Evolutionary conservation across 768 basidiomycete species (phyloP), one percentile per base, ranked within the genome.

Genomic region (Hypholoma sublateritium): DNA sequence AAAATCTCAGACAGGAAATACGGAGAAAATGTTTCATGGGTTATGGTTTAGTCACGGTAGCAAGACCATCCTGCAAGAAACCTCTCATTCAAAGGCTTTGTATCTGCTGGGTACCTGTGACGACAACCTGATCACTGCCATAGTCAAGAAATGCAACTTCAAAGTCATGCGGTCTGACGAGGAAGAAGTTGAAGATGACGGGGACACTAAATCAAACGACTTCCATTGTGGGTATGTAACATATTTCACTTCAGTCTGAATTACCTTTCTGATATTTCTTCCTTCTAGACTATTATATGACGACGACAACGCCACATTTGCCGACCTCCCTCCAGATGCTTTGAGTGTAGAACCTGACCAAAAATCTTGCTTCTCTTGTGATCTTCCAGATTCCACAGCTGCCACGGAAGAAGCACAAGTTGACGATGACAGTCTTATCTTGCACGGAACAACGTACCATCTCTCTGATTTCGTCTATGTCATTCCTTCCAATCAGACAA

Each of bases 11-110:
- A 67, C 62, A 25, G 63, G 43, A 22, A 69, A 61, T 9, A 61
- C 61, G 52, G 17, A 41, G 5, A 85, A 84, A 64, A 78, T 75
- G 71, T 85, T 88, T 53, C 89, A 91, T 67, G 87, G 80, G 1
- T 86, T 87, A 55, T 91, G 89, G 89, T 77, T 83, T 55, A 71
- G 74, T 7, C 89, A 89, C 71, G 84, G 84, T 9, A 82, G 79
- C 12, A 83, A 86, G 61, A 89, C 87, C 0, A 61, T 87, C 9
- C 72, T 90, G 1, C 85, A 89, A 60, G 84, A 91, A 61, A 77
- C 80, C 0, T 78, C 87, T 0, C 88, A 91, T 55, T 77, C 88
- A 0, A 79, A 81, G 56, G 76, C 80, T 0, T 72, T 91, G 0
- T 87, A 79, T 62, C 72, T 82, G 9, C 72, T 85, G 56, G 69